A percentile compares a stretch with the other conserved stretches of the same genome.
phyloP scores from a whole-genome alignment of 805 yeast species.

The Dipodascopsis uninucleata region DNA sequence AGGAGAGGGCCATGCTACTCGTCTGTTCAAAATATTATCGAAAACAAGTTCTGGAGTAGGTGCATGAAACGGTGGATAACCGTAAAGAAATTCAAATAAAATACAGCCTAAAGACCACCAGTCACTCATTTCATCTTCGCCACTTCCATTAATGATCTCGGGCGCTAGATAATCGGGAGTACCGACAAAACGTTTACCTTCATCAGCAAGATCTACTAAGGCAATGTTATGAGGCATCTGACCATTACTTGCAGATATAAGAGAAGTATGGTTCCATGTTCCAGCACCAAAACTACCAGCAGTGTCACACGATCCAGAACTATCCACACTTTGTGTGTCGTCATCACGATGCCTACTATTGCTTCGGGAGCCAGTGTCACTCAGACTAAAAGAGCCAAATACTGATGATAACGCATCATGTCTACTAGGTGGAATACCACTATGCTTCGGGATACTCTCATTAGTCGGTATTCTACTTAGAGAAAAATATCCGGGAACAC shows the following conservation, averaged over 20 bases:
- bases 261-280: background rate
- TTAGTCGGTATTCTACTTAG: constrained; percentile 9
- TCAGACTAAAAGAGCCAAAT: constrained; percentile 18
- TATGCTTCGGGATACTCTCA: constrained; percentile 5
- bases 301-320: constrained; percentile 15
- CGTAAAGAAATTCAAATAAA: constrained; percentile 83
- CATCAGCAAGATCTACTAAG: constrained; percentile 69
- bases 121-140: constrained; percentile 82
- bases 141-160: constrained; percentile 81
- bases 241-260: background rate
- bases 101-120: constrained; percentile 99
- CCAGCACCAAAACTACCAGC: constrained; percentile 5
- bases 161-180: constrained; percentile 98
- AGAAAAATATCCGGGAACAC: constrained; percentile 26
- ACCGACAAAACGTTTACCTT: constrained; percentile 74
- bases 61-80: constrained; percentile 93
- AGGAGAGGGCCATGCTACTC: constrained; percentile 80
- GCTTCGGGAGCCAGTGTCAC: constrained; percentile 6
- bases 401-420: constrained; percentile 21
- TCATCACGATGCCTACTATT: too few relatives aligned
- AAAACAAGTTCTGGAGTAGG: constrained; percentile 75
- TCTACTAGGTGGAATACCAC: constrained; percentile 2
- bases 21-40: constrained; percentile 67
- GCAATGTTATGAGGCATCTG: constrained; percentile 34
- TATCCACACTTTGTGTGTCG: constrained; percentile 9